Conservation (phyloP, 2,329 filamentous ascomycete species). For the Phialophora verrucosa region DNA sequence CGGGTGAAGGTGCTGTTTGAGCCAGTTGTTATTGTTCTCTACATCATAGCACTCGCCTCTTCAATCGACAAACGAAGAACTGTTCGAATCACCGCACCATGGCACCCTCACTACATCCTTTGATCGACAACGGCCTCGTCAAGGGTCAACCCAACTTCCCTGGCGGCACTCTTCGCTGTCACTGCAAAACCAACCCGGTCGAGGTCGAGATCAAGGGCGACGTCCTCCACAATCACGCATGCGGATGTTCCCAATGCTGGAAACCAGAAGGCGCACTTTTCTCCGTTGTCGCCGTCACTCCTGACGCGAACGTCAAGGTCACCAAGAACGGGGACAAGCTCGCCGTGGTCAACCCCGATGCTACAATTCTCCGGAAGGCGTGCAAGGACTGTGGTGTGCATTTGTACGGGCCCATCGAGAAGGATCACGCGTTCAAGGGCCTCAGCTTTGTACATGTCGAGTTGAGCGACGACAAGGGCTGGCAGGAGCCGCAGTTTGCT, state of each 20-base stretch:
- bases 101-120: slow-evolving; percentile 62
- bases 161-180: slow-evolving; percentile 68
- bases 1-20: neutral
- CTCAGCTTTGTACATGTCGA: slow-evolving; percentile 73
- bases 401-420: slow-evolving; percentile 68
- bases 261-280: slow-evolving; percentile 69
- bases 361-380: slow-evolving; percentile 65
- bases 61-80: neutral
- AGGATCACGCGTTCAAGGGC: slow-evolving; percentile 69
- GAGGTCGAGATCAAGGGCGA: slow-evolving; percentile 64
- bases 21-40: neutral
- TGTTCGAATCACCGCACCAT: slow-evolving; percentile 17
- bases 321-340: slow-evolving; percentile 66
- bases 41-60: neutral
- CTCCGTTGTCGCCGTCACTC: slow-evolving; percentile 67
- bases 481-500: slow-evolving; percentile 74
- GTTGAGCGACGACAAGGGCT: slow-evolving; percentile 65
- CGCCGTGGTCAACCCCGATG: slow-evolving; percentile 59
- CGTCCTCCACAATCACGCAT: slow-evolving; percentile 72
- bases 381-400: slow-evolving; percentile 67
- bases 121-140: slow-evolving; percentile 66
- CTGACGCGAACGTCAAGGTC: slow-evolving; percentile 60
- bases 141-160: slow-evolving; percentile 61
- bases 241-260: slow-evolving; percentile 75
- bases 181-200: slow-evolving; percentile 62